Base-by-base conservation (phyloP, 441 rosid species). In the Arabidopsis hybrid region DNA sequence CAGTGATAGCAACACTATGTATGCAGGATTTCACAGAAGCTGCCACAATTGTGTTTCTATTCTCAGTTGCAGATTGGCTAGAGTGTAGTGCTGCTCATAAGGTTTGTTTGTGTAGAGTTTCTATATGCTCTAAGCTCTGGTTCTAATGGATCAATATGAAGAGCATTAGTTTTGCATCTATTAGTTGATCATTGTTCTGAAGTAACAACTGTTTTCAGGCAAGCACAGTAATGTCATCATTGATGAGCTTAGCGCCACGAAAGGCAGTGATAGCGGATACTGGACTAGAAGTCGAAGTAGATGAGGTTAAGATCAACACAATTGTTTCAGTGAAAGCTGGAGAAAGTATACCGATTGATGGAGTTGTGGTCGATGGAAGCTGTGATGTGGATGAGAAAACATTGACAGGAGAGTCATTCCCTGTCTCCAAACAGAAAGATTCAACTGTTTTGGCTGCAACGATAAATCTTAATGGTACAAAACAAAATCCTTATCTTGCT, bases 361-460 rank as follows among this genome's bases (percentile, higher is more conserved):
- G 97, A 45, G 56, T 92, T 39, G 92, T 94, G 32, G 87, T 87
- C 1, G 97, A 88, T 63, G 99, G 99, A n/a, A 84, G 69, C 53
- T 89, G 90, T 53, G 97, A 94, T 56, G 97, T 92, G 17, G 99
- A 94, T 51, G 99, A 94, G 83, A 94, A 85, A 75, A 83, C 95
- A 2, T 75, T 92, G 38, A 94, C 99, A 0, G 99, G 99, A 11
- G 99, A 92, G 73, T 83, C 99, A 1, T 88, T 84, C 69, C 97
- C 99, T 0, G 97, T 89, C 42, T 46, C 91, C 55, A 94, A 94
- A 73, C 85, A 83, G 32, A 77, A 68, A 47, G 93, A 89, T 64
- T 89, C 92, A 0, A 56, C 78, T 9, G 97, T 92, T 12, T 92
- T 85, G 95, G 97, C 99, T 42, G 97, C 97, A 79, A 92, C 97